Evolutionary conservation across 2,329 filamentous ascomycete species (phyloP).

Genomic region (Ascochyta fabae): DNA sequence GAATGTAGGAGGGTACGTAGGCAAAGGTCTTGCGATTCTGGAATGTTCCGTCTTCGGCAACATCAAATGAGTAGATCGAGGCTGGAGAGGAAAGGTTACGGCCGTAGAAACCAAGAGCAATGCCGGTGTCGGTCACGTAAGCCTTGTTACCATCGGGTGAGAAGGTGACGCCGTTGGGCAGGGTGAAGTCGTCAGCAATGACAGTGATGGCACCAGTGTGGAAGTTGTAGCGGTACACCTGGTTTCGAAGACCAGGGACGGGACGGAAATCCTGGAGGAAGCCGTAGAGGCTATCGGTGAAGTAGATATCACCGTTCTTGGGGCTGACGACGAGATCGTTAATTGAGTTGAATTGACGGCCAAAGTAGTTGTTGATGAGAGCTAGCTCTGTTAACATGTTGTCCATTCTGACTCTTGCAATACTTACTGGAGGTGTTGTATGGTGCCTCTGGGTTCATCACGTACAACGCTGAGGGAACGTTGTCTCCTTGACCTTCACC

Average conservation of each 20-base stretch:
- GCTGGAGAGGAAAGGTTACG: slow-evolving; percentile 29
- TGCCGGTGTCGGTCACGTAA: slow-evolving; percentile 53
- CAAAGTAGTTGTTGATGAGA: slow-evolving; percentile 54
- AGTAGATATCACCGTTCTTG: slow-evolving; percentile 53
- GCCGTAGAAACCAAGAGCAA: slow-evolving; percentile 29
- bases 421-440: slow-evolving; percentile 34
- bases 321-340: slow-evolving; percentile 51
- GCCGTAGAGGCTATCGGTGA: slow-evolving; percentile 52
- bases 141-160: slow-evolving; percentile 50
- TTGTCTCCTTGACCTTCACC: slow-evolving; percentile 32
- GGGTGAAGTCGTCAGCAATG: slow-evolving; percentile 48
- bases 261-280: slow-evolving; percentile 34
- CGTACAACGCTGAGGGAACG: slow-evolving; percentile 30
- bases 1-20: slow-evolving; percentile 25
- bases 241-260: slow-evolving; percentile 33
- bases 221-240: slow-evolving; percentile 52
- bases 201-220: slow-evolving; percentile 47
- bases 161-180: slow-evolving; percentile 52
- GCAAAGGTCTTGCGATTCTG: slow-evolving; percentile 34
- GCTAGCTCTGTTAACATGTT: slow-evolving; percentile 17
- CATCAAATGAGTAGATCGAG: slow-evolving; percentile 33
- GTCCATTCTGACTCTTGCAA: not conserved
- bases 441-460: slow-evolving; percentile 32
- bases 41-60: slow-evolving; percentile 27
- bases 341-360: slow-evolving; percentile 52